phyloP scores from a whole-genome alignment of 192 early-diverging fungal species.

The Coemansia sp. region DNA sequence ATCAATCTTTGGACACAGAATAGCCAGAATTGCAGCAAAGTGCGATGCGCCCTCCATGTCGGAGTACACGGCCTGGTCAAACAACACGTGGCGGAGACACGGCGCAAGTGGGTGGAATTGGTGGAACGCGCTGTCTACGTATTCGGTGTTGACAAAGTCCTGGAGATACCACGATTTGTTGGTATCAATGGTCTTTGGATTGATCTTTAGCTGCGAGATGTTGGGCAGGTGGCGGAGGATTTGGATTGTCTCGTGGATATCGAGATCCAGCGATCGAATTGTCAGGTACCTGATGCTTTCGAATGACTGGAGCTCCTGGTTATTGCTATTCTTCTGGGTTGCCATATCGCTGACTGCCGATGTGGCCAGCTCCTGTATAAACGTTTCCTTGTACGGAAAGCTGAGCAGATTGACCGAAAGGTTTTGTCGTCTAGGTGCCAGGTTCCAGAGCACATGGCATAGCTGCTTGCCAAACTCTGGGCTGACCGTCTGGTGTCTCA shows the following conservation, averaged over 20 bases:
- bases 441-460: conserved; percentile 2
- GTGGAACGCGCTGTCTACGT: background rate
- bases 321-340: too few species aligned
- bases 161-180: conserved; percentile 3
- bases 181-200: conserved; percentile 12
- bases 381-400: conserved; percentile 11
- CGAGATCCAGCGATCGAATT: background rate
- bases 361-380: conserved; percentile 7
- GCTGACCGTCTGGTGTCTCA: conserved; percentile 12
- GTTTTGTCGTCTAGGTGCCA: conserved; percentile 8
- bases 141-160: background rate
- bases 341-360: too few species aligned
- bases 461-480: conserved; percentile 5
- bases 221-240: conserved; percentile 3
- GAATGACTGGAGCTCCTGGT: background rate
- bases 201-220: conserved; percentile 14
- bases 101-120: conserved; percentile 2
- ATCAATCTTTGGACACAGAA: conserved; percentile 14
- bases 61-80: conserved; percentile 10
- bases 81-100: conserved; percentile 15
- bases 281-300: background rate
- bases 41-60: conserved; percentile 23
- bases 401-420: conserved; percentile 9
- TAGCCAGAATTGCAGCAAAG: conserved; percentile 18
- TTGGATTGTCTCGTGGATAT: background rate